These are phyloP conservation scores for Cymodocea nodosa DNA, from an alignment of 116 monocot species.

Conservation along the genomic window DNA sequence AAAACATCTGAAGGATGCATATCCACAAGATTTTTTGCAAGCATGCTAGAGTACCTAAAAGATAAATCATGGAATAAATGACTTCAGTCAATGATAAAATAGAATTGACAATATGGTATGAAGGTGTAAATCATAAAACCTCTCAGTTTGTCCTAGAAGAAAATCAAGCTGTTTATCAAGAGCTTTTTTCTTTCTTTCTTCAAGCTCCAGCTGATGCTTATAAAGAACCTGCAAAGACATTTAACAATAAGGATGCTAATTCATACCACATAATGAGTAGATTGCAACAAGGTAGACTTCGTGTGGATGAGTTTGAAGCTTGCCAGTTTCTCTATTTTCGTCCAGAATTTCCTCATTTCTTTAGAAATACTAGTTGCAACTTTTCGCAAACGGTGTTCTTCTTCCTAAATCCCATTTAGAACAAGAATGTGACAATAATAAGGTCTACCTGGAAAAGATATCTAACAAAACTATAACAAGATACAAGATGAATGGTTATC, in stretches of 20 bases:
- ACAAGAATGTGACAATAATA: neutral
- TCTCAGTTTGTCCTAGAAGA: conserved; percentile 98
- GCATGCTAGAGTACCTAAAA: conserved; percentile 87
- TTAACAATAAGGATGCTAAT: neutral
- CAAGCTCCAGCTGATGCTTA: conserved; percentile 85
- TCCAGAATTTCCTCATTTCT: conserved; percentile 97
- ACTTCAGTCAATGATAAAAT: conserved; percentile 6
- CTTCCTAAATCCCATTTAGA: conserved; percentile 39
- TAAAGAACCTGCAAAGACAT: conserved; percentile 61
- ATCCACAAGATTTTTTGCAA: conserved; percentile 91
- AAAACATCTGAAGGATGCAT: conserved; percentile 16
- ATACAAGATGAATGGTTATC: neutral
- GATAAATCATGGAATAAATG: neutral
- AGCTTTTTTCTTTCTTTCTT: conserved; percentile 92
- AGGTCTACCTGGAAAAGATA: neutral
- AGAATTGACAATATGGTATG: neutral
- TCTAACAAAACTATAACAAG: neutral
- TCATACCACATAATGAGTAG: neutral
- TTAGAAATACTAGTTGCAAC: conserved; percentile 87
- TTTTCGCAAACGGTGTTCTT: conserved; percentile 77
- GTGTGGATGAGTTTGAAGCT: conserved; percentile 9
- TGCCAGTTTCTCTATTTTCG: conserved; percentile 93
- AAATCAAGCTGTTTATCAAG: conserved; percentile 98
- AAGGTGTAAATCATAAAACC: conserved; percentile 18
- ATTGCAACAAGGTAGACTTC: neutral